A percentile compares a stretch with the other conserved stretches of the same genome.
These are phyloP conservation scores for Diatrype stigma DNA, from an alignment of 2,329 filamentous ascomycete species.

Conservation along the genomic window DNA sequence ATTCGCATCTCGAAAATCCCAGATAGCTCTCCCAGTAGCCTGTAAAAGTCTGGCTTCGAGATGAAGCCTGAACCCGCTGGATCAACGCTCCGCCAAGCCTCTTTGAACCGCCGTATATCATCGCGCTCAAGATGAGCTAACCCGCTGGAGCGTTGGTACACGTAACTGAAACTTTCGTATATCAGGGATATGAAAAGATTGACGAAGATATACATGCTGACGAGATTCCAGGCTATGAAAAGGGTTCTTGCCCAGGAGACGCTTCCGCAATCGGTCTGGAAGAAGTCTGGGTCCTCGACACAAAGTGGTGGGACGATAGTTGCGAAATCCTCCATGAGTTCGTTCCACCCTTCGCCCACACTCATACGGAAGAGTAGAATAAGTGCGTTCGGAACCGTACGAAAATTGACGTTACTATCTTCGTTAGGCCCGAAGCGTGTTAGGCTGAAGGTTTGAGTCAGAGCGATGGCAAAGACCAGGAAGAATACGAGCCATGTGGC, in stretches of 20 bases:
- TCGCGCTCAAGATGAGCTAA: constrained; percentile 85
- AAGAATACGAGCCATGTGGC: constrained; percentile 98
- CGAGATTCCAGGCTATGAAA: constrained; percentile 96
- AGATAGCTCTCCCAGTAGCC: constrained; percentile 84
- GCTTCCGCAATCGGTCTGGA: constrained; percentile 89
- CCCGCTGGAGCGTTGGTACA: constrained; percentile 95
- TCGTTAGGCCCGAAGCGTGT: constrained; percentile 78
- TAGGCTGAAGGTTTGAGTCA: constrained; percentile 93
- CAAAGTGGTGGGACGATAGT: constrained; percentile 76
- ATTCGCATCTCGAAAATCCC: constrained; percentile 97
- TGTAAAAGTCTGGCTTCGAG: constrained; percentile 81
- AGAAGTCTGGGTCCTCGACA: constrained; percentile 67
- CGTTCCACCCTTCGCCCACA: constrained; percentile 93
- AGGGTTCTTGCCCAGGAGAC: constrained; percentile 80
- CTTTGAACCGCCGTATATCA: constrained; percentile 94
- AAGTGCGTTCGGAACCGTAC: constrained; percentile 87
- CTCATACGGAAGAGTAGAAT: constrained; percentile 92
- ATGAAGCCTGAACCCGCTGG: constrained; percentile 90
- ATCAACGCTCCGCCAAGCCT: constrained; percentile 95
- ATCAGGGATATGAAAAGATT: constrained; percentile 98
- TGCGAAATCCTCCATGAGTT: constrained; percentile 94
- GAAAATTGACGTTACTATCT: constrained; percentile 80
- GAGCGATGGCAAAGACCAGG: constrained; percentile 89
- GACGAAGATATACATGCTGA: constrained; percentile 99
- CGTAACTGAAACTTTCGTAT: constrained; percentile 98